Evolutionary conservation across 768 basidiomycete species (phyloP).

Genomic region (Dendrothele bispora): DNA sequence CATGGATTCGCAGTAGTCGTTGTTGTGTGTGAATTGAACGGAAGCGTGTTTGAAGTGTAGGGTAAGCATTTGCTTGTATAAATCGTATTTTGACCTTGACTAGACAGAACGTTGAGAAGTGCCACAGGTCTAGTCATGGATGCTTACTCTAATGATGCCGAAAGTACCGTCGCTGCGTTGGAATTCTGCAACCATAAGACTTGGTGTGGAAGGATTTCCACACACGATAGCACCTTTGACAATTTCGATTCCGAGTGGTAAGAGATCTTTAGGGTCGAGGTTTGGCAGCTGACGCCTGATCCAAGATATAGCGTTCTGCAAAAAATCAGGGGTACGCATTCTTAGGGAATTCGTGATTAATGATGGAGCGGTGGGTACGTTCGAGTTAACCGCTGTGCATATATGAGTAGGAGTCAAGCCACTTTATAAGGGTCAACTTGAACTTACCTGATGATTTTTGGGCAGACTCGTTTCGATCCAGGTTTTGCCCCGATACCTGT

Average conservation of each 20-base stretch:
- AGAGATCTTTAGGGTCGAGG: conserved; percentile 77
- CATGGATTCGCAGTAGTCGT: conserved; percentile 71
- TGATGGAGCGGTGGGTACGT: conserved; percentile 18
- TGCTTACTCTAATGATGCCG: conserved; percentile 70
- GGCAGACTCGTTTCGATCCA: conserved; percentile 27
- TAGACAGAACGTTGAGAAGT: conserved; percentile 28
- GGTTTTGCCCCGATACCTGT: conserved; percentile 22
- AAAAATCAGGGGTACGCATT: conserved; percentile 27
- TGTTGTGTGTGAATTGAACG: conserved; percentile 72
- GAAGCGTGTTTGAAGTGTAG: conserved; percentile 68
- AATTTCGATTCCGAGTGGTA: conserved; percentile 83
- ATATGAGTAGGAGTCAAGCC: neutral
- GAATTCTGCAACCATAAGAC: conserved; percentile 81
- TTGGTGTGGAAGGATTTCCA: conserved; percentile 86
- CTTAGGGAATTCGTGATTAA: conserved; percentile 25
- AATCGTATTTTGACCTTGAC: conserved; percentile 80
- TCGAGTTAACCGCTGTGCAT: neutral
- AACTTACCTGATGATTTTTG: conserved; percentile 40
- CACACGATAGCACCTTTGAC: conserved; percentile 78
- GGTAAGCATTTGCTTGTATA: conserved; percentile 78
- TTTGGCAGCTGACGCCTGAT: conserved; percentile 62
- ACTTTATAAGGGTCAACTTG: neutral
- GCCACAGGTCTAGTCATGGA: too few species aligned
- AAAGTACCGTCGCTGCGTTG: conserved; percentile 75
- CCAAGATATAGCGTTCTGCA: conserved; percentile 50